Base-by-base conservation (phyloP, 768 basidiomycete species). In the Auricularia sp. region DNA sequence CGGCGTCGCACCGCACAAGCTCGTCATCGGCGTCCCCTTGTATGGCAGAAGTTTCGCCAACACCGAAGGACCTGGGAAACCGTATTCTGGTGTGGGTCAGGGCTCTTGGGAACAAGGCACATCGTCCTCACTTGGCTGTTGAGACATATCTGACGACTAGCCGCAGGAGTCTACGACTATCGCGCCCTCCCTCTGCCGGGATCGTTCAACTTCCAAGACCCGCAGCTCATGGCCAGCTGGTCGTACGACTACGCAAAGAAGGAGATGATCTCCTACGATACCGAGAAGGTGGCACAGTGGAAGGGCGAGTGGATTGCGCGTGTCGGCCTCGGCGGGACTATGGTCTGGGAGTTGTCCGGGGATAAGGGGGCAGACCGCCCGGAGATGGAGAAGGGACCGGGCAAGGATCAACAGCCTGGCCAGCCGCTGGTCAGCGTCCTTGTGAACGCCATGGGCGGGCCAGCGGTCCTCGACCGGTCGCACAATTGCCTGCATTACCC, bases 311-410 rank as follows among this genome's bases (percentile, higher is more conserved):
- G 88, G 78, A 93, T 98, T 71, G 78, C 78, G 69, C 80, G 83
- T 42, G 83, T 88, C 71, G 83, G 84, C 0, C 77, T 98, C 3
- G 91, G 90, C 5, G 97, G 97, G 0, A 90, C 88, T 64, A 99
- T 99, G 97, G 88, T 88, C 69, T 93, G 91, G 92, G 92, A 95
- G 73, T 78, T 96, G 51, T 89, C 87, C 68, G 93, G 91, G 2
- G 96, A 98, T 76, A 92, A 93, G 73, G 84, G 84, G 1, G 76
- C 76, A 3, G 69, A 73, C 36, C 81, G 89, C 62, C 84, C 88
- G 44, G 88, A 84, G 14, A 87, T 91, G 84, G 90, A 92, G 67
- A 75, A 76, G 7, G 88, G 90, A 2, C 79, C 76, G 1, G 91
- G 90, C 2, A 93, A 93, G 74, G 87, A 87, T 34, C 79, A 80